Evolutionary conservation across 495 filamentous ascomycete genomes (phyloP), one percentile per base, ranked within the genome.

Genomic region (Penicillium odoratum): DNA sequence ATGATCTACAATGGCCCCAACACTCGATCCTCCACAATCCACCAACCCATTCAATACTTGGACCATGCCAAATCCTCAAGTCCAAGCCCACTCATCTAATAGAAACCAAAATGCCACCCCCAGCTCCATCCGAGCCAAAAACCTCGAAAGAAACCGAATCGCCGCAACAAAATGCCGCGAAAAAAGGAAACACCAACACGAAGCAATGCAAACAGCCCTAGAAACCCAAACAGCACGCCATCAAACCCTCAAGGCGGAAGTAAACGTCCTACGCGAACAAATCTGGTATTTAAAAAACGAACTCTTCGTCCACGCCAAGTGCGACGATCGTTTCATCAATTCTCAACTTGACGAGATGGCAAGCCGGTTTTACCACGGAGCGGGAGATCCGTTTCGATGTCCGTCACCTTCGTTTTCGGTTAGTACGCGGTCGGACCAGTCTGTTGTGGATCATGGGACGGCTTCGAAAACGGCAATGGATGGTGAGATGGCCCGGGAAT

Each of bases 221-320:
- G 16, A 40, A 1, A 26, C 3, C 7, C 33, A 58, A 31, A n/a
- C 46, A n/a, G 46, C 46, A 15, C 26, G 28, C 16, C 38, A 26
- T 15, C 15, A 58, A 15, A 11, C n/a, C 4, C 40, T 58, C 2
- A 4, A 46, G 16, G 56, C 56, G 5, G 33, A 58, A 18, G 40
- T 58, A 5, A 9, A 21, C 26, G 18, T 29, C 7, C 30, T 58
- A 5, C 25, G 13, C 2, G 48, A 52, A 36, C 48, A 58, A 26
- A 33, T 51, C 28, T 58, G 56, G 56, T 26, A 38, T 21, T 49
- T 58, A 9, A 52, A 58, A 38, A 58, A 58, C 48, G 15, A 47
- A 26, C n/a, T 58, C 5, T 42, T 58, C 11, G 26, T 45, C 18
- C 56, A 58, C 38, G 54, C 53, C 10, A 44, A 15, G 15, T 58